Conservation (phyloP, 495 filamentous ascomycete species). For the Penicillium coprophilum region DNA sequence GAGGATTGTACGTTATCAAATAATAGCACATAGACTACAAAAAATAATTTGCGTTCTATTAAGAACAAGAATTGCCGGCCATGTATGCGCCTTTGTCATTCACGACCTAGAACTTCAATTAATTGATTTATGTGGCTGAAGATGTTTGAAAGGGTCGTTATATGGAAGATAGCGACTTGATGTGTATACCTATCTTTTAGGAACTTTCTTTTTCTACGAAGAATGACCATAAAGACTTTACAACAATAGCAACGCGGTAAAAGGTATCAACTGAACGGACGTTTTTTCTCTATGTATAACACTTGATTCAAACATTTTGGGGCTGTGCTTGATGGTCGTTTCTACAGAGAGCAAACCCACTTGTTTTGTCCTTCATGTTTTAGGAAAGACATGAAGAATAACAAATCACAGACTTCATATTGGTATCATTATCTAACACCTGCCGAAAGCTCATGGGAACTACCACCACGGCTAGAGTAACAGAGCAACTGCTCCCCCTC, state of each 20-base stretch:
- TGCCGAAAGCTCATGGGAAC: conserved; percentile 25
- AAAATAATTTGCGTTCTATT: conserved; percentile 3
- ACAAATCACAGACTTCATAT: conserved; percentile 25
- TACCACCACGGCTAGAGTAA: conserved; percentile 9
- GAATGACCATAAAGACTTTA: too few relatives aligned
- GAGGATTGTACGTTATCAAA: background rate
- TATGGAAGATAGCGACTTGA: too few relatives aligned
- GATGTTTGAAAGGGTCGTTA: too few relatives aligned
- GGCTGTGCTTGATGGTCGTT: background rate
- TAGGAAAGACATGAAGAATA: background rate
- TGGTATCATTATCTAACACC: conserved; percentile 39
- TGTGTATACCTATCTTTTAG: too few relatives aligned
- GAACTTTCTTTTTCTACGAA: too few relatives aligned
- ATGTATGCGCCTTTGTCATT: too few relatives aligned
- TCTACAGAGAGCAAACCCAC: background rate
- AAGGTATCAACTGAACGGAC: too few relatives aligned
- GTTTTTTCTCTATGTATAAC: too few relatives aligned
- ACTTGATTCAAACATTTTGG: background rate
- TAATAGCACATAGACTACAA: background rate
- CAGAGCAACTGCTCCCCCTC: conserved; percentile 12
- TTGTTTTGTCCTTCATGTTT: background rate
- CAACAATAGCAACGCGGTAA: too few relatives aligned
- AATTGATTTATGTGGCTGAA: too few relatives aligned
- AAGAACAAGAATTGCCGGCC: too few relatives aligned
- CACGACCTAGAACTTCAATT: too few relatives aligned